Base-by-base conservation (phyloP, 495 filamentous ascomycete genomes). In the Mycothermus thermophilus region DNA sequence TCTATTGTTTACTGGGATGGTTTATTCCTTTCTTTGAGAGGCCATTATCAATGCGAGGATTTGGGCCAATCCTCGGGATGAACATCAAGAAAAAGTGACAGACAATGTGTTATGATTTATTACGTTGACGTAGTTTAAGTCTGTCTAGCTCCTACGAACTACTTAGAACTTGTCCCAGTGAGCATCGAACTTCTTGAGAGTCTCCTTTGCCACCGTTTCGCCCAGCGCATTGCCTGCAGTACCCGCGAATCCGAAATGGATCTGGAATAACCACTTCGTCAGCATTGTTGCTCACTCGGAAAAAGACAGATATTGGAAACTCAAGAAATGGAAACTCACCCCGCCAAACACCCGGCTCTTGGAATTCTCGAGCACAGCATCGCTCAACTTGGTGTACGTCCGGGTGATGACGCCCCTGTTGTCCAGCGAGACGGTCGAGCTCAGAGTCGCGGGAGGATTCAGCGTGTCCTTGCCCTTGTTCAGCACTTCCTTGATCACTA, bases 381-480 rank as follows among this genome's bases (percentile, higher is more conserved):
- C 34, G 27, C 24, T 37, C 12, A 59, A 10, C 11, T 40, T 51
- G 3, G 44, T 50, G 36, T 37, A 48, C 21, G 23, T 30, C 22
- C 55, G 18, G 13, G 54, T 57, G 24, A 59, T 53, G 14, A 52
- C 45, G 8, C 49, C 51, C 16, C 38, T 10, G 5, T 40, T 40
- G 18, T 57, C 53, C 0, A 57, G 16, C 4, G 54, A 55, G 5
- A 55, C 55, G 22, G 49, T 56, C 27, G 46, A 52, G 35, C 46
- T 57, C 12, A 50, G 20, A 5, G 44, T 46, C 3, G 44, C 39
- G 26, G 41, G 26, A 9, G 44, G 42, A 3, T 43, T 35, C 22
- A 48, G 31, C 16, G 48, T 42, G 11, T 3, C 24, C 10, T 51
- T 50, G 0, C 46, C 51, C 8, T 43, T 34, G 30, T 51, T 53